Evolutionary conservation across 306 rosid species (phyloP).

Genomic region (Trichosanthes truncata): DNA sequence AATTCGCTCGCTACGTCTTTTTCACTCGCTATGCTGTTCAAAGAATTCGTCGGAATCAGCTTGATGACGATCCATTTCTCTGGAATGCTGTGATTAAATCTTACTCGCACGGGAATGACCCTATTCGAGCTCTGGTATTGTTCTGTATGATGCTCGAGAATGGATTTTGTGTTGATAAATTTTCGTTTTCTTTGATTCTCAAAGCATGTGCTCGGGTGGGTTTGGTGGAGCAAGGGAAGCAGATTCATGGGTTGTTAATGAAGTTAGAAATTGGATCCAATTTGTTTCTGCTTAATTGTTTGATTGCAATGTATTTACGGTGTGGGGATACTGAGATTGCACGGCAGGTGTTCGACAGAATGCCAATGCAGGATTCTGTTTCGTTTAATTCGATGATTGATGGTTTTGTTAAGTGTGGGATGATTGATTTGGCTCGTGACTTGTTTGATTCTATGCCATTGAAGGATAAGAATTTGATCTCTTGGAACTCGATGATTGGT

Average conservation of each 20-base stretch:
- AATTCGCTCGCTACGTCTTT: slow-evolving; percentile 57
- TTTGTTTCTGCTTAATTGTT: slow-evolving; percentile 52
- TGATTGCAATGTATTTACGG: slow-evolving; percentile 33
- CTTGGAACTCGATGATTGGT: slow-evolving; percentile 67
- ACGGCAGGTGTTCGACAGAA: slow-evolving; percentile 40
- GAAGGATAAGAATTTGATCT: slow-evolving; percentile 45
- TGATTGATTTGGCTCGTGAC: slow-evolving; percentile 33
- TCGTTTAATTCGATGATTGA: slow-evolving; percentile 64
- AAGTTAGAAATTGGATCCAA: slow-evolving; percentile 38
- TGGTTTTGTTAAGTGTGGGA: slow-evolving; percentile 52
- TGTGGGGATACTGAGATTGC: slow-evolving; percentile 47
- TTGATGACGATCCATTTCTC: slow-evolving; percentile 48
- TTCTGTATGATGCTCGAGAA: slow-evolving; percentile 51
- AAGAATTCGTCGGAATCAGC: background rate
- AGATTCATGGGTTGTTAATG: slow-evolving; percentile 56
- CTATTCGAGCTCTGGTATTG: slow-evolving; percentile 34
- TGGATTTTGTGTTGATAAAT: slow-evolving; percentile 49
- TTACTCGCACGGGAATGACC: slow-evolving; percentile 62
- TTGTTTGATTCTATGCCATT: slow-evolving; percentile 44
- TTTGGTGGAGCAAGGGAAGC: slow-evolving; percentile 47
- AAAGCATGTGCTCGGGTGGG: slow-evolving; percentile 64
- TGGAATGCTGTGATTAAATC: slow-evolving; percentile 71
- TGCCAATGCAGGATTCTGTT: slow-evolving; percentile 47
- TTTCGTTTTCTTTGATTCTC: slow-evolving; percentile 48
- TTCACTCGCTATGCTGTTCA: slow-evolving; percentile 39